Conservation (phyloP, 140 eudicot genomes). For the Senecio squalidus region DNA sequence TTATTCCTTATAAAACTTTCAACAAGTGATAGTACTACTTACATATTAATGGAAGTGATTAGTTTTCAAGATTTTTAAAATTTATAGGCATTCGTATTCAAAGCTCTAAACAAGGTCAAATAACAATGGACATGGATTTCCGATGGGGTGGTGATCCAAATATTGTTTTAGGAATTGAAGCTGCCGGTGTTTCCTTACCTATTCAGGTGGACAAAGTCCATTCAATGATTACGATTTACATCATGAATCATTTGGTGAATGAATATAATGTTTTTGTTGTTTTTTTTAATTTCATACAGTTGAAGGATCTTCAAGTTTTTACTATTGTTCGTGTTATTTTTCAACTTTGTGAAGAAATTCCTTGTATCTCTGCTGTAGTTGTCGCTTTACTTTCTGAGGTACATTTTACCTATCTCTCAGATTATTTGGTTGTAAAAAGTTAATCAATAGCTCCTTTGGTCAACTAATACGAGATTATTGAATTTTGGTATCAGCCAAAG, state of each 20-base stretch:
- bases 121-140: conserved; percentile 93
- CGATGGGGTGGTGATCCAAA: conserved; percentile 99
- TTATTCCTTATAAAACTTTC: background rate
- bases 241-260: conserved; percentile 1
- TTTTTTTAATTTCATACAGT: conserved; percentile 38
- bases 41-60: background rate
- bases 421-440: background rate
- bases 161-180: conserved; percentile 79
- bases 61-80: conserved; percentile 22
- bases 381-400: conserved; percentile 97
- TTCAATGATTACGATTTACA: background rate
- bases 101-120: conserved; percentile 85
- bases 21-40: background rate
- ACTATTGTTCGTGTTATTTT: conserved; percentile 90
- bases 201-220: conserved; percentile 62
- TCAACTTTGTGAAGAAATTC: conserved; percentile 91
- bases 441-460: background rate
- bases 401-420: background rate
- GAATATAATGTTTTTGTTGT: background rate
- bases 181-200: conserved; percentile 79
- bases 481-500: conserved; percentile 63
- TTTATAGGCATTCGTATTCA: conserved; percentile 87
- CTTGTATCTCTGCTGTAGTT: conserved; percentile 97
- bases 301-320: conserved; percentile 92
- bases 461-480: conserved; percentile 1